phyloP scores from a whole-genome alignment of 1,284 basidiomycete genomes.

The Flammula alnicola region DNA sequence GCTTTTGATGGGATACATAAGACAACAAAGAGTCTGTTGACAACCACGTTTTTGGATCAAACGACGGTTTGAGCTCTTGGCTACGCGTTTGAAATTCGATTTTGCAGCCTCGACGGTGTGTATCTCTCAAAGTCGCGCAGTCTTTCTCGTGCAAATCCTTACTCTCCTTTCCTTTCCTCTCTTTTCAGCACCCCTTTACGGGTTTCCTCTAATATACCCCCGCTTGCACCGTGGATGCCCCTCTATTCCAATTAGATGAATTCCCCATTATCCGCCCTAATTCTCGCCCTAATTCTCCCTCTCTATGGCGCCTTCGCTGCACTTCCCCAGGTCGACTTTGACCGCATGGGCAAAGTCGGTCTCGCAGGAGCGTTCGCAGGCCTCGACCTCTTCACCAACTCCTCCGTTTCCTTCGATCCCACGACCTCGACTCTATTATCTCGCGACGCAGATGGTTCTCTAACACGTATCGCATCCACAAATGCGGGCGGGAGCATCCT shows the following conservation, averaged over 20 bases:
- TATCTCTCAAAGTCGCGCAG: slow-evolving; percentile 19
- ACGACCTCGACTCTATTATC: slow-evolving; percentile 72
- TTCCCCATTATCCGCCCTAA: slow-evolving; percentile 25
- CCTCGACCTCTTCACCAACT: slow-evolving; percentile 74
- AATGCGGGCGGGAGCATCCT: slow-evolving; percentile 70
- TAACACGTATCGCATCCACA: slow-evolving; percentile 69
- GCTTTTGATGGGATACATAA: slow-evolving; percentile 4
- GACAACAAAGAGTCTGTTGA: slow-evolving; percentile 25
- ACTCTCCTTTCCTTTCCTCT: slow-evolving; percentile 19
- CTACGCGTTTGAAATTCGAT: slow-evolving; percentile 4
- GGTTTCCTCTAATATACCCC: slow-evolving; percentile 23
- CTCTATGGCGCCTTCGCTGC: slow-evolving; percentile 53
- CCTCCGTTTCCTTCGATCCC: slow-evolving; percentile 64
- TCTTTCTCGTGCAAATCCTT: slow-evolving; percentile 19
- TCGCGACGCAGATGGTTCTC: slow-evolving; percentile 64
- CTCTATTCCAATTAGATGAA: slow-evolving; percentile 24
- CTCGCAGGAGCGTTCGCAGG: slow-evolving; percentile 88
- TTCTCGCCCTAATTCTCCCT: slow-evolving; percentile 33
- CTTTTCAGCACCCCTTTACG: slow-evolving; percentile 16
- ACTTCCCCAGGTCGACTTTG: slow-evolving; percentile 85
- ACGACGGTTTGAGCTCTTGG: slow-evolving; percentile 1
- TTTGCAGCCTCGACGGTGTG: slow-evolving; percentile 22
- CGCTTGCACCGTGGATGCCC: slow-evolving; percentile 24
- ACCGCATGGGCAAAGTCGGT: slow-evolving; percentile 89
- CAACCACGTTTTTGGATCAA: slow-evolving; percentile 24